Percentiles rank a stretch among this genome's conserved stretches.
Conservation (phyloP, 768 basidiomycete genomes). For the Pisolithus tinctorius region DNA sequence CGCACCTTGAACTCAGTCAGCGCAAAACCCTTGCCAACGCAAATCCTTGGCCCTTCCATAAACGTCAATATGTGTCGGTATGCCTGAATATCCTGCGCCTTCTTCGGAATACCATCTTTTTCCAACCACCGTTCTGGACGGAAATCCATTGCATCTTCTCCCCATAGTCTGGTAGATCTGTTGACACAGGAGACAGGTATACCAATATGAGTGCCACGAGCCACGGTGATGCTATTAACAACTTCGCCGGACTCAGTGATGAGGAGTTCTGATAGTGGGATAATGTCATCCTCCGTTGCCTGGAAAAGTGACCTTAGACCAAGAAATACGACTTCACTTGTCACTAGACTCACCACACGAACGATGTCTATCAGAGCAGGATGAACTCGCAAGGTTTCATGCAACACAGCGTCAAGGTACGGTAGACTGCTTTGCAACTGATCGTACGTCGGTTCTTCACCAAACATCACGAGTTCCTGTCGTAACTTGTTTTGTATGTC, state of each 20-base stretch:
- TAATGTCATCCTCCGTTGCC: constrained; percentile 47
- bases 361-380: constrained; percentile 25
- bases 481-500: constrained; percentile 30
- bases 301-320: constrained; percentile 10
- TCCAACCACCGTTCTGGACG: constrained; percentile 59
- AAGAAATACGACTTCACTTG: not conserved
- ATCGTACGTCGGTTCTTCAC: constrained; percentile 46
- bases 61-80: constrained; percentile 29
- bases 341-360: constrained; percentile 6
- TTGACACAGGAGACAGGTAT: constrained; percentile 44
- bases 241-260: constrained; percentile 17
- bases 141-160: constrained; percentile 49
- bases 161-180: constrained; percentile 50
- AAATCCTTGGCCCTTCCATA: no score
- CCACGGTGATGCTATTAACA: constrained; percentile 37
- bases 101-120: constrained; percentile 8
- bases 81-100: constrained; percentile 38
- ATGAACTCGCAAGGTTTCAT: constrained; percentile 40
- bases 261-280: constrained; percentile 50
- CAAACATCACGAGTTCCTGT: constrained; percentile 39
- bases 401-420: constrained; percentile 46
- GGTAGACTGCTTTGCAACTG: constrained; percentile 43
- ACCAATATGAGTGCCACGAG: constrained; percentile 41
- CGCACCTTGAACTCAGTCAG: no score
- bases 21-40: no score